Evolutionary conservation across 164 flowering plant genomes (phyloP).

Genomic region (Aristolochia californica): DNA sequence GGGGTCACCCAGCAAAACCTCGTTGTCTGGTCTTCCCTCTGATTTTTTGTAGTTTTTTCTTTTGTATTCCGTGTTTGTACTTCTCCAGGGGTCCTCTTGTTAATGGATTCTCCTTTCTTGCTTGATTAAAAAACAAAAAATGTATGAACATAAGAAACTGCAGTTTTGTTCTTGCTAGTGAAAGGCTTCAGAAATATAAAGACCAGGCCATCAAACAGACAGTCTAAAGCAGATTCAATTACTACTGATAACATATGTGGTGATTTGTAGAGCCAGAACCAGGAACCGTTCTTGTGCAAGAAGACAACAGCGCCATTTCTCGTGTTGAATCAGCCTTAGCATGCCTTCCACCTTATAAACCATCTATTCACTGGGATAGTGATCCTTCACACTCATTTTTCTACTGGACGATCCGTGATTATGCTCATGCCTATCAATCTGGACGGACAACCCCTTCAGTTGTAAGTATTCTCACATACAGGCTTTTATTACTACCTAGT

Average conservation of each 20-base stretch:
- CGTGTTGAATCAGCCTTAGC: constrained; percentile 56
- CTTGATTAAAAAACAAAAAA: no score
- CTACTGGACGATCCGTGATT: constrained; percentile 93
- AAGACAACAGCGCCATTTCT: constrained; percentile 48
- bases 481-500: not conserved
- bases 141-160: not conserved
- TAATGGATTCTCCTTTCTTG: no score
- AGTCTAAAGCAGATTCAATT: not conserved
- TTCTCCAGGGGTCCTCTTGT: no score
- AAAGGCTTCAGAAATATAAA: no score
- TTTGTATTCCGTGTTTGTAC: no score
- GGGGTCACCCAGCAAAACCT: no score
- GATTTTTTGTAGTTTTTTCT: no score
- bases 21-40: no score
- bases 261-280: constrained; percentile 45
- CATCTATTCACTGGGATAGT: constrained; percentile 28
- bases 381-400: constrained; percentile 30
- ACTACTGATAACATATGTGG: no score
- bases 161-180: no score
- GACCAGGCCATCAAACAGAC: not conserved
- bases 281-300: constrained; percentile 40
- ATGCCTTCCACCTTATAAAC: constrained; percentile 76
- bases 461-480: constrained; percentile 24
- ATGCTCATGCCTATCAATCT: constrained; percentile 79
- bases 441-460: constrained; percentile 52